Evolutionary conservation across 2,329 filamentous ascomycete genomes (phyloP), one percentile per base, ranked within the genome.

Genomic region (Phyllosticta citribraziliensis): DNA sequence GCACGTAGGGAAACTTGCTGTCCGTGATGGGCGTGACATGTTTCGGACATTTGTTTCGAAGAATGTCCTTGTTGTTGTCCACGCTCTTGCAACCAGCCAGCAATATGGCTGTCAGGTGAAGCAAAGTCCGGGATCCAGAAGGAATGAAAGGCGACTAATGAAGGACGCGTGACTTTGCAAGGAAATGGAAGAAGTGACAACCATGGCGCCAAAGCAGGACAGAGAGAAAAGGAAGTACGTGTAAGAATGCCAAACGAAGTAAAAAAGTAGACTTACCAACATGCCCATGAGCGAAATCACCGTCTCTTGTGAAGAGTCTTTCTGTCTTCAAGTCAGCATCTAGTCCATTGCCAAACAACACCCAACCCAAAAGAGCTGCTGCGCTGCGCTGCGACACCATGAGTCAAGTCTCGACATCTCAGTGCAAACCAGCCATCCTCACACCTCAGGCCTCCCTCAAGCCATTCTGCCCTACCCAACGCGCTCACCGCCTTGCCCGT

Each of bases 231-330:
- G 9, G 27, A 30, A 30, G 27, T 5, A 2, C 9, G 27, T 30
- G 27, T 10, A 10, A 10, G 9, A 30, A 10, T 30, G 33, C 1
- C 14, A 5, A 5, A 40, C 2, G 10, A 12, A 5, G 2, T 12
- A 11, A 12, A 40, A 14, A 40, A 14, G 33, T 14, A 5, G 33
- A 70, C 78, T 70, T 73, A 83, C 81, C 57, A 96, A 80, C 83
- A 97, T 91, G 2, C 94, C 94, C 35, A 96, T 64, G 25, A 97
- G 79, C 2, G 90, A 93, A 61, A 99, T 89, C 20, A 96, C 85
- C 0, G 93, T 97, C 75, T 97, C 94, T 76, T 97, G 94, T 66
- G 89, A 95, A 12, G 91, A 91, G 72, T 97, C 93, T 82, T 96
- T 87, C 78, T 82, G 11, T 17, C 1, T 14, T 3, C 33, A 9